Evolutionary conservation across 805 yeast species (phyloP).

Genomic region (Candida anglica): DNA sequence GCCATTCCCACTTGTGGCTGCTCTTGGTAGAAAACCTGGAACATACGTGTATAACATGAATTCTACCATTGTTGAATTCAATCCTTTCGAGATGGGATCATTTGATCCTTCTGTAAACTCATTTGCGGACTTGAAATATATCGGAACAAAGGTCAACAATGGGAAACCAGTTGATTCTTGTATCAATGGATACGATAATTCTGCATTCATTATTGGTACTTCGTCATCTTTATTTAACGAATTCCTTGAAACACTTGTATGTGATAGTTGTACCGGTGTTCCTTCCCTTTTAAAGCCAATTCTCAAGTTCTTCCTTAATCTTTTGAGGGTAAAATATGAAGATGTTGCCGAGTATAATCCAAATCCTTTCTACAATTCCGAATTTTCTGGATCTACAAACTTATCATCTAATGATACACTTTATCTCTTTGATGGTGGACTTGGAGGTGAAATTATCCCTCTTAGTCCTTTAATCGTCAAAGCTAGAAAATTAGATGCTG

Average conservation of each 20-base stretch:
- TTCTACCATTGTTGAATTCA: slow-evolving; percentile 53
- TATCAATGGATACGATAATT: slow-evolving; percentile 29
- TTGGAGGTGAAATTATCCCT: slow-evolving; percentile 40
- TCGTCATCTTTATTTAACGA: slow-evolving; percentile 36
- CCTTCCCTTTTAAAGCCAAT: slow-evolving; percentile 26
- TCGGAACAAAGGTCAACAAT: slow-evolving; percentile 23
- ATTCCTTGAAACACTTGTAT: too few relatives aligned
- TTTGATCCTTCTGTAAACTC: slow-evolving; percentile 36
- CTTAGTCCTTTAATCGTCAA: slow-evolving; percentile 37
- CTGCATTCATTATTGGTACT: slow-evolving; percentile 38
- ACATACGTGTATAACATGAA: slow-evolving; percentile 52
- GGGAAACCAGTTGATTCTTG: slow-evolving; percentile 19
- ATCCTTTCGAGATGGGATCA: slow-evolving; percentile 37
- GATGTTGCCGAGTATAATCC: slow-evolving; percentile 53
- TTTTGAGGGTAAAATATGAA: slow-evolving; percentile 40
- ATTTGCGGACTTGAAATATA: slow-evolving; percentile 25
- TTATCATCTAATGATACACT: slow-evolving; percentile 20
- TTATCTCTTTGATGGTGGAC: slow-evolving; percentile 40
- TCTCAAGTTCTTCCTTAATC: slow-evolving; percentile 25
- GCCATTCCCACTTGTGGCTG: slow-evolving; percentile 38
- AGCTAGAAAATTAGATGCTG: slow-evolving; percentile 32
- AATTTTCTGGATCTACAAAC: slow-evolving; percentile 13
- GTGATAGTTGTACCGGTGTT: slow-evolving; percentile 43
- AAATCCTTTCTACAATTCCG: slow-evolving; percentile 33
- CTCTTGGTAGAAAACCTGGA: slow-evolving; percentile 64